phyloP scores from a whole-genome alignment of 257 asterid species.

The Penstemon davidsonii region DNA sequence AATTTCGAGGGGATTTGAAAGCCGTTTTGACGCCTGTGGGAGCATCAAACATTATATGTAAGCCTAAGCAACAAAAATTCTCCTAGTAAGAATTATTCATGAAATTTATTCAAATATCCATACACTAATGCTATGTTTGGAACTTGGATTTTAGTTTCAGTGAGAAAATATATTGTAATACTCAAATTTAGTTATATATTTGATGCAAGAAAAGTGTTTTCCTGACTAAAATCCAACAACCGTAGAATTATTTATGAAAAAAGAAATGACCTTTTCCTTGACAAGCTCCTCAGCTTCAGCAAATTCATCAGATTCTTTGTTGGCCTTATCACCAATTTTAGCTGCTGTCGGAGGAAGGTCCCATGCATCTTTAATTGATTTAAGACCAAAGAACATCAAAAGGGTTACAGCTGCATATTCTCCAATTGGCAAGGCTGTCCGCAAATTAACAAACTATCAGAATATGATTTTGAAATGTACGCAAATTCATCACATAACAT shows the following conservation, averaged over 20 bases:
- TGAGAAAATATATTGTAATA: too few species aligned
- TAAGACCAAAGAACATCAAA: constrained; percentile 90
- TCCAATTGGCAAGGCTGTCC: constrained; percentile 88
- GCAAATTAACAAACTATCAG: constrained; percentile 20
- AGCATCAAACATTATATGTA: neutral
- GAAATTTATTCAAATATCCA: too few species aligned
- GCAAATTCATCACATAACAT: neutral
- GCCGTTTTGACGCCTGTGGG: constrained; percentile 58
- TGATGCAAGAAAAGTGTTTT: neutral
- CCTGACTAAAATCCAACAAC: neutral
- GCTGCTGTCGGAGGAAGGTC: constrained; percentile 64
- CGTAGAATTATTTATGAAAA: neutral
- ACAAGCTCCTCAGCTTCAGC: constrained; percentile 98
- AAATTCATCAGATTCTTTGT: constrained; percentile 72
- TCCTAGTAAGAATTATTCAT: too few species aligned
- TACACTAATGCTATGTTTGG: too few species aligned
- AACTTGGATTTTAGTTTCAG: too few species aligned
- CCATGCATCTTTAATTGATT: constrained; percentile 97
- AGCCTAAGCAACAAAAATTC: too few species aligned
- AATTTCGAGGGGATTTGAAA: constrained; percentile 84
- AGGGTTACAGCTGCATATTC: constrained; percentile 95
- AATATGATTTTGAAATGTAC: neutral
- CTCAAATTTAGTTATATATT: too few species aligned
- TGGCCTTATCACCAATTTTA: constrained; percentile 55
- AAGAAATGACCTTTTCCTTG: constrained; percentile 62